Evolutionary conservation across 2,329 filamentous ascomycete species (phyloP), one percentile per base, ranked within the genome.

Genomic region (Fusarium virguliforme): DNA sequence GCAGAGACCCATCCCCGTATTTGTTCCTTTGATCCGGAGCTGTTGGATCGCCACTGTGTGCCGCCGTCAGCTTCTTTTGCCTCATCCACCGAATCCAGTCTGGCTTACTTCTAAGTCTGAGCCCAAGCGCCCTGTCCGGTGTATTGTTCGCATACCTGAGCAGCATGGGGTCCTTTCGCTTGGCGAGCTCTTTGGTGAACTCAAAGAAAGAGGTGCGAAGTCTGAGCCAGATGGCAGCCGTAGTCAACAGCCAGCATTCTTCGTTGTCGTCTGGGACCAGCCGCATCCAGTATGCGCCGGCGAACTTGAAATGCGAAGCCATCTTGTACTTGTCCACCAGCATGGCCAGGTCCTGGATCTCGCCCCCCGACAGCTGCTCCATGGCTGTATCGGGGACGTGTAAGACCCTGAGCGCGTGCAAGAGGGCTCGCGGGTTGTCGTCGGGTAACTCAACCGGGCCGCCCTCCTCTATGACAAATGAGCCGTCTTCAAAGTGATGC

Each of bases 241-340:
- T 53, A 30, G 35, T 53, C 50, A 53, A 53, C n/a, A 35, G 50
- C 50, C 50, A 53, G 50, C 50, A 53, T 26, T 34, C 18, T 24
- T 35, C 50, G 2, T 34, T 34, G 8, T 34, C 50, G 7, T 8
- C 18, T 6, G 50, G 50, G 8, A 35, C 9, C 3, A 22, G 24
- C 1, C 50, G 32, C 50, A 53, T 53, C 50, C 50, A 53, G 30
- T 35, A 53, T 9, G 30, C 24, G 5, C 50, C 50, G 32, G 35
- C 24, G 12, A 53, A 35, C 22, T 34, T n/a, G 6, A 53, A 34
- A 3, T 32, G 30, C 13, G 50, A n/a, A 1, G 50, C 50, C 50
- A 53, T 53, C 6, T 22, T 28, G 28, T 53, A 53, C 8, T 53
- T 53, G 28, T 53, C 50, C 13, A 35, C 28, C 30, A 53, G 10